Base-by-base conservation (phyloP, 495 filamentous ascomycete species). In the Neurospora tetraspora region DNA sequence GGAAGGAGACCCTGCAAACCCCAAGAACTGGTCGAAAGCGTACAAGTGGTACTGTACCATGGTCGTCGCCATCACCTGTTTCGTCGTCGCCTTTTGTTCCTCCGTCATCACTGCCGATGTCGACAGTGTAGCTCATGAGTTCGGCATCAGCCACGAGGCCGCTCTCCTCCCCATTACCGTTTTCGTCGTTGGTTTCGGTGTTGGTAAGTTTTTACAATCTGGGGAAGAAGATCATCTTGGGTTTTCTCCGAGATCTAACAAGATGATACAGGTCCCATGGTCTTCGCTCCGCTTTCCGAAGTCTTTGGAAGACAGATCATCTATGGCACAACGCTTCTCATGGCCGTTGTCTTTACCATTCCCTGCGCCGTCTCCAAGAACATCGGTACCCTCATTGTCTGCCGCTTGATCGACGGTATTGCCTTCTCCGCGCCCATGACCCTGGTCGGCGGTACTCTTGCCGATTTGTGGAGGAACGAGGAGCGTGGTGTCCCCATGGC, bases 341-440 rank as follows among this genome's bases (percentile, higher is more conserved):
- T 93, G 0, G 91, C 92, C 11, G 89, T 94, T 10, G 78, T 94
- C 36, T 94, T 95, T 77, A 83, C 92, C 70, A 92, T 95, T 73
- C 92, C 92, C 6, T 91, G 91, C 75, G 91, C 92, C 4, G 87
- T 94, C 0, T 81, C 92, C 11, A 85, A 89, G 76, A 95, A 94
- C 75, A 92, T 92, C 47, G 86, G 81, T 70, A 94, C 91, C 1
- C 85, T 95, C 7, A 83, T 95, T 39, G 89, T 92, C 38, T 92
- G 88, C 76, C 87, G 92, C 74, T 78, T 87, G 34, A 91, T 95
- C 71, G 91, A 93, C 72, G 92, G 92, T 53, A 94, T 94, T 70
- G 91, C 91, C 9, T 94, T 94, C 79, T 91, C 89, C 31, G 92
- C 92, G 0, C 92, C 92, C 3, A 94, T 95, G 90, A 94, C 92